Evolutionary conservation across 495 filamentous ascomycete genomes (phyloP), one percentile per base, ranked within the genome.

Genomic region (Cercophora samala): DNA sequence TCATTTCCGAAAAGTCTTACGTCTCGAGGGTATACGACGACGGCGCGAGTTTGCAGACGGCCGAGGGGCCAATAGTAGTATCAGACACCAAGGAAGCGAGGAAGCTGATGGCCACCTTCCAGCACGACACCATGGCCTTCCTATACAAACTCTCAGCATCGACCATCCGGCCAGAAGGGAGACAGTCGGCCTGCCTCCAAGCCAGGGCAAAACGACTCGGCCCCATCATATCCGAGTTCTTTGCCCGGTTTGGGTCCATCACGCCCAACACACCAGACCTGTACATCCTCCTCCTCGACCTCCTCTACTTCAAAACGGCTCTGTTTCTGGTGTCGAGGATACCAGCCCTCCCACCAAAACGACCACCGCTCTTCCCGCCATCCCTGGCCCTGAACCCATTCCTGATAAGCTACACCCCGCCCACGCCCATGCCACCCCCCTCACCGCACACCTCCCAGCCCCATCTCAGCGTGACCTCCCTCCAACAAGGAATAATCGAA

Each of bases 1-100:
- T 88, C 82, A 62, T 89, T 81, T 74, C 91, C 84, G 3, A 85
- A 81, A 67, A 82, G 75, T 19, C 85, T 82, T 66, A 89, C 86
- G 8, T 79, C 77, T 62, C 83, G 68, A 62, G 80, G 69, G 53
- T 68, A 61, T 63, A 76, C 69, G 67, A 89, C 86, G 81, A 91
- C 29, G 69, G 64, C 18, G 52, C 69, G 4, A 18, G 17, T 24
- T 63, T 60, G 4, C 85, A 52, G 37, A 46, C 37, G 15, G 15
- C 37, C 37, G 37, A 46, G 15, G 37, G 37, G 37, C 11, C 37
- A 46, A 46, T 13, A 46, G 37, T 46, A 13, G 13, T 46, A 46
- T 46, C 13, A 46, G 37, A 46, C 37, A 46, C 37, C 6, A 46
- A 18, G 13, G 58, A 66, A 17, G 67, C 65, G 29, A 66, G 66